Evolutionary conservation across 1,284 basidiomycete genomes (phyloP), one percentile per base, ranked within the genome.

Genomic region (Coniophora puteana): DNA sequence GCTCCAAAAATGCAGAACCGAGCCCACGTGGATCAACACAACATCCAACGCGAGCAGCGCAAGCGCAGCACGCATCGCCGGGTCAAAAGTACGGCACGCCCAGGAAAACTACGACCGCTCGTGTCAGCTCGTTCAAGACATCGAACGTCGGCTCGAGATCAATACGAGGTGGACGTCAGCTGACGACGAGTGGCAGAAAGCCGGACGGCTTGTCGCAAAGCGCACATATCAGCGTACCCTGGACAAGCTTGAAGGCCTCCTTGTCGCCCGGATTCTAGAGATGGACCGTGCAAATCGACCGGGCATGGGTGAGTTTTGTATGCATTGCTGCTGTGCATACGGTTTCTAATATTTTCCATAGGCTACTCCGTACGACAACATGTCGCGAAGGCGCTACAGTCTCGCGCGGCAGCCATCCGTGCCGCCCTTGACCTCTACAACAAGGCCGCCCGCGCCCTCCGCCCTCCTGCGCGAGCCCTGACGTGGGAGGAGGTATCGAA

Each of bases 301-400:
- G 4, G 34, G 8, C 20, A n/a, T 16, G 6, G 7, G 20, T 14
- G 14, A 27, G 38, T 38, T n/a, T 5, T 11, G n/a, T 10, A 28
- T 34, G 7, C 8, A 22, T 8, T 13, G 2, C n/a, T 37, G 7
- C 39, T 13, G 12, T 3, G 6, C 11, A 8, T n/a, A n/a, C n/a
- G n/a, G n/a, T 24, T 13, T 10, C 12, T n/a, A 2, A 13, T 22
- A 11, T 18, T 23, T 4, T 12, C 14, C 1, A 16, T 27, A 63
- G 61, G 54, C 11, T 62, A 62, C 38, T 51, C 51, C 20, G 40
- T 57, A 20, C 53, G 51, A 13, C 44, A 29, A 5, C 60, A 62
- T 22, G 59, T 64, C 17, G 50, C 52, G 3, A 62, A 60, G 43
- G 52, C 51, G 0, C 35, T 63, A 2, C 50, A 54, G 21, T 26